These are phyloP conservation scores for Saprolegnia parasitica DNA, from an alignment of 352 stramenopile genomes.

Conservation along the genomic window DNA sequence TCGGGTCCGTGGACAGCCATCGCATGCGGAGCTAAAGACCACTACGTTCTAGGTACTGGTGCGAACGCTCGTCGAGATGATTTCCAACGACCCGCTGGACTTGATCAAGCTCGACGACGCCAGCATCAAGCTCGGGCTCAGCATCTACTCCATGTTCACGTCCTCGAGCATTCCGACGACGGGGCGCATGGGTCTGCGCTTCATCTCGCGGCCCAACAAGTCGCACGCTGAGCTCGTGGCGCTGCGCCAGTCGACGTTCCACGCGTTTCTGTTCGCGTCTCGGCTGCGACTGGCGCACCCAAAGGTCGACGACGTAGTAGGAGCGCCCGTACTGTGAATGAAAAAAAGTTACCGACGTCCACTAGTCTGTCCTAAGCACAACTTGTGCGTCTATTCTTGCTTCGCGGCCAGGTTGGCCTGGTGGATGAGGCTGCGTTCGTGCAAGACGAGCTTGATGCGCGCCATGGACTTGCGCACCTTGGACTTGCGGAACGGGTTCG, in stretches of 20 bases:
- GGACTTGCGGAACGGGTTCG: conserved; percentile 54
- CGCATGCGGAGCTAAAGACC: neutral
- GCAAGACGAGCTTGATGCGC: conserved; percentile 80
- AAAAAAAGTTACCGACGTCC: neutral
- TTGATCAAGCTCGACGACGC: conserved; percentile 26
- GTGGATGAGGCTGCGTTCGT: conserved; percentile 77
- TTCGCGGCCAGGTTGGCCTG: conserved; percentile 62
- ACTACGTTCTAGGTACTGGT: conserved; percentile 14
- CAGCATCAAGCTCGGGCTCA: conserved; percentile 22
- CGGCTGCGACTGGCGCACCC: neutral
- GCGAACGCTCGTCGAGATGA: conserved; percentile 27
- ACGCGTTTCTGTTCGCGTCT: conserved; percentile 22
- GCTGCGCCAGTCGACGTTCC: conserved; percentile 22
- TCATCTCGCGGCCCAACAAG: conserved; percentile 28
- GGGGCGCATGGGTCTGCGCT: conserved; percentile 16
- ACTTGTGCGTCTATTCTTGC: conserved; percentile 20
- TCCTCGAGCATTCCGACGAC: conserved; percentile 24
- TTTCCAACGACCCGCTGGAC: conserved; percentile 26
- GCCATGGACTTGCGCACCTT: conserved; percentile 85
- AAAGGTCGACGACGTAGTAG: neutral
- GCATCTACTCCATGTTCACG: conserved; percentile 30
- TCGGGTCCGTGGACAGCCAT: neutral
- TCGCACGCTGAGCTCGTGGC: neutral
- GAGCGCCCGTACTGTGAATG: neutral
- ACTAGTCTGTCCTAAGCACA: neutral